A percentile compares a stretch with the other conserved stretches of the same genome.
phyloP scores from a whole-genome alignment of 495 filamentous ascomycete species.

The Penicillium cosmopolitanum region DNA sequence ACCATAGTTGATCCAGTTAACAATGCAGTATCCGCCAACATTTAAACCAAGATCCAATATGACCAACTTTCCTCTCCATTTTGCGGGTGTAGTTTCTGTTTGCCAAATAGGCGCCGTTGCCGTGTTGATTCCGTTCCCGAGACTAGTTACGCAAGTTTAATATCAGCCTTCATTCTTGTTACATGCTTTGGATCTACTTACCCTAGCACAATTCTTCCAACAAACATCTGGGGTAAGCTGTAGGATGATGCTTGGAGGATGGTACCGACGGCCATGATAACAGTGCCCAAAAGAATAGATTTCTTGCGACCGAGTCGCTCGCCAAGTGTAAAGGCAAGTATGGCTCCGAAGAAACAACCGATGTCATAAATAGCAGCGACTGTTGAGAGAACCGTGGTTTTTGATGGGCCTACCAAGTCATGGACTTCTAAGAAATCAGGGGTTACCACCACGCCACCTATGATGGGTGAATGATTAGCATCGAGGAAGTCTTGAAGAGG shows the following conservation, averaged over 20 bases:
- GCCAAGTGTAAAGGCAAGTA: constrained; percentile 5
- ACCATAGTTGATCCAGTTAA: constrained; percentile 12
- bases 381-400: constrained; percentile 6
- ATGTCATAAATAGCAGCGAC: constrained; percentile 6
- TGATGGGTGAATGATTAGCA: background rate
- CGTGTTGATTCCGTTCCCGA: constrained; percentile 2
- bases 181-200: background rate
- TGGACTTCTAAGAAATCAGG: constrained; percentile 9
- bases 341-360: constrained; percentile 10
- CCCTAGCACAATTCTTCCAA: background rate
- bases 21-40: constrained; percentile 41
- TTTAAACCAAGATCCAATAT: constrained; percentile 60
- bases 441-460: constrained; percentile 6
- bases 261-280: constrained; percentile 4
- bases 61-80: constrained; percentile 58
- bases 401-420: constrained; percentile 2
- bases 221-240: background rate
- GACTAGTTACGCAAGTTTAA: background rate
- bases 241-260: constrained; percentile 4
- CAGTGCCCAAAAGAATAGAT: constrained; percentile 6
- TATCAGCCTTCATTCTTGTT: background rate
- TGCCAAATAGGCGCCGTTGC: constrained; percentile 35
- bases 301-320: constrained; percentile 4
- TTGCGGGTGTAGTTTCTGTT: constrained; percentile 53
- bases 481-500: too few relatives aligned